Evolutionary conservation across 2,329 filamentous ascomycete genomes (phyloP), one percentile per base, ranked within the genome.

Genomic region (Colletotrichum chrysophilum): DNA sequence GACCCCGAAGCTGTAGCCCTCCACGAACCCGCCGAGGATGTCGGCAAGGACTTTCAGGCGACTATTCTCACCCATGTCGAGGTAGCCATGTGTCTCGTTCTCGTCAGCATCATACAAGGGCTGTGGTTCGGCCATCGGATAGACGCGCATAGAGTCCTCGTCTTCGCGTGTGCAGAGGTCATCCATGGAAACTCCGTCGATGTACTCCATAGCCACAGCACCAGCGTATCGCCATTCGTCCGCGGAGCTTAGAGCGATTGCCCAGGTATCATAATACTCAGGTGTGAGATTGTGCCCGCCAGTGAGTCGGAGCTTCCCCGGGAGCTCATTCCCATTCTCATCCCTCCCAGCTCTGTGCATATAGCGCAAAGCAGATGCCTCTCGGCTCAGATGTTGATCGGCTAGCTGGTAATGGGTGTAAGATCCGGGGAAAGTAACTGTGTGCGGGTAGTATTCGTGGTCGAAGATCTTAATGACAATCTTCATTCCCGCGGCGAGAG

Each of bases 351-450:
- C 18, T n/a, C 38, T 0, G 38, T 48, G 18, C 38, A n/a, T 48
- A 0, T 12, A 48, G 9, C 38, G 38, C 38, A 48, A 12, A 48
- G 38, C 38, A 1, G 38, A 48, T 0, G 18, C 38, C 38, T 48
- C 0, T n/a, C 38, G 38, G 38, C 38, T 48, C 18, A 48, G 9
- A 4, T 48, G 0, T 21, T 48, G 38, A 5, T 48, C 38, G 38
- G 38, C 38, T 18, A 48, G 18, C 18, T 48, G 38, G 5, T 21
- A 48, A 7, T n/a, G 9, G 5, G 18, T n/a, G 38, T 12, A 48
- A 7, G 18, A 0, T n/a, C 38, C 0, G 18, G 38, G 38, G 0
- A n/a, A n/a, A 0, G 38, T 48, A 1, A 21, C 5, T 12, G 0
- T 48, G 16, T 48, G 38, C 1, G 9, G 38, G 18, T 48, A 48